These are phyloP conservation scores for Fusarium sp. DNA, from an alignment of 2,329 filamentous ascomycete species.

Conservation along the genomic window DNA sequence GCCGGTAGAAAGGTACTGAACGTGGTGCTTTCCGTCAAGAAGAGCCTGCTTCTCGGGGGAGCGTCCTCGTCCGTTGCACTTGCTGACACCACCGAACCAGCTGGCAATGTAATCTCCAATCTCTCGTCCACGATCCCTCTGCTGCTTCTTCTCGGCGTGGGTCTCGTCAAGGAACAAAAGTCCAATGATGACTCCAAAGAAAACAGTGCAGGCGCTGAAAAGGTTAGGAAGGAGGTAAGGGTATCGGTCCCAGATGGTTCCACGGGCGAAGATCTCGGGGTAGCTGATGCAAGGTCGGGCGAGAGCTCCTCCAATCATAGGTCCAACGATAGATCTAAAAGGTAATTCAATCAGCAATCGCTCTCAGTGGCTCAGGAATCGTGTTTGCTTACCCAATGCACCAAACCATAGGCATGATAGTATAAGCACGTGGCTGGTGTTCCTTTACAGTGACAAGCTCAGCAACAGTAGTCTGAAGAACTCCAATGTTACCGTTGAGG, in stretches of 20 bases:
- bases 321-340: slow-evolving; percentile 85
- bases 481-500: slow-evolving; percentile 95
- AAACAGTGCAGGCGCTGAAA: slow-evolving; percentile 84
- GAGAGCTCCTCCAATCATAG: slow-evolving; percentile 88
- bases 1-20: slow-evolving; percentile 64
- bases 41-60: slow-evolving; percentile 71
- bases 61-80: slow-evolving; percentile 53
- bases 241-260: slow-evolving; percentile 84
- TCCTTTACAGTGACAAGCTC: slow-evolving; percentile 93
- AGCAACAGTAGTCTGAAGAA: slow-evolving; percentile 93
- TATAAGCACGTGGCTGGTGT: slow-evolving; percentile 93
- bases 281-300: slow-evolving; percentile 88
- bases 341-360: slow-evolving; percentile 44
- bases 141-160: slow-evolving; percentile 82
- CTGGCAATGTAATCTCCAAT: slow-evolving; percentile 76
- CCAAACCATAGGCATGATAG: slow-evolving; percentile 98
- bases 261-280: slow-evolving; percentile 76
- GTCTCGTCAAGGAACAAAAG: slow-evolving; percentile 94
- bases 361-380: background rate
- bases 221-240: slow-evolving; percentile 93
- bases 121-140: slow-evolving; percentile 80
- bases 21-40: slow-evolving; percentile 70
- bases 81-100: slow-evolving; percentile 51
- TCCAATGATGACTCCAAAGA: slow-evolving; percentile 80
- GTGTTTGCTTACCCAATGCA: slow-evolving; percentile 78